These are phyloP conservation scores for sunflower (Helianthus annuus) DNA, from an alignment of 129 eudicot genomes.

Conservation along the genomic window DNA sequence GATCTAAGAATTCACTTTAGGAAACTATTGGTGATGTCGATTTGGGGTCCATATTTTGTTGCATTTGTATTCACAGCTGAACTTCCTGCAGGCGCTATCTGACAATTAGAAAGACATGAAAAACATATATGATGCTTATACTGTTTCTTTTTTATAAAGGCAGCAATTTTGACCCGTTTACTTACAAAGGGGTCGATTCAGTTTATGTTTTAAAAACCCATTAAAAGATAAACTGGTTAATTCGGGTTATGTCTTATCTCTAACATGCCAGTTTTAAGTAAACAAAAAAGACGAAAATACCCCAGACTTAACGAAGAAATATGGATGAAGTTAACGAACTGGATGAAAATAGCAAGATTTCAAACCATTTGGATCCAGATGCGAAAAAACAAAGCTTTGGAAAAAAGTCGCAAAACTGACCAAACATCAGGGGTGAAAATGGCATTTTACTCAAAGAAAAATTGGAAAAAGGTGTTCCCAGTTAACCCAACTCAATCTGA, in stretches of 20 bases:
- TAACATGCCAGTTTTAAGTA: background rate
- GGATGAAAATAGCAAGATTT: too few relatives aligned
- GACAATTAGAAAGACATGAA: background rate
- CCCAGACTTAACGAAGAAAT: too few relatives aligned
- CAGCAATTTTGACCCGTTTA: background rate
- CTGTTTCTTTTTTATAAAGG: background rate
- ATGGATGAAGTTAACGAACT: too few relatives aligned
- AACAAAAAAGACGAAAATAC: too few relatives aligned
- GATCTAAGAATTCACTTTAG: background rate
- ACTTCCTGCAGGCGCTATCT: conserved; percentile 2
- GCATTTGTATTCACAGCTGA: conserved; percentile 18
- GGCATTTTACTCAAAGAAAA: too few relatives aligned
- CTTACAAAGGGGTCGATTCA: background rate
- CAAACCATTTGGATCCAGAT: too few relatives aligned
- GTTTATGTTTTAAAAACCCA: background rate
- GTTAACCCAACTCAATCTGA: background rate
- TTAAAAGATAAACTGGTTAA: background rate
- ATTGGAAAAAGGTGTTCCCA: background rate
- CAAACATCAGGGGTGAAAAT: too few relatives aligned
- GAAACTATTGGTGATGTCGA: background rate
- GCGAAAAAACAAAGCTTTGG: too few relatives aligned
- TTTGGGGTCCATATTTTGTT: background rate
- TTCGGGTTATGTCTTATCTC: background rate
- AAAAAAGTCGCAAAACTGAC: too few relatives aligned
- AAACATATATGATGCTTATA: background rate